These are phyloP conservation scores for Eucalyptus decipiens DNA, from an alignment of 345 rosid species.

Conservation along the genomic window DNA sequence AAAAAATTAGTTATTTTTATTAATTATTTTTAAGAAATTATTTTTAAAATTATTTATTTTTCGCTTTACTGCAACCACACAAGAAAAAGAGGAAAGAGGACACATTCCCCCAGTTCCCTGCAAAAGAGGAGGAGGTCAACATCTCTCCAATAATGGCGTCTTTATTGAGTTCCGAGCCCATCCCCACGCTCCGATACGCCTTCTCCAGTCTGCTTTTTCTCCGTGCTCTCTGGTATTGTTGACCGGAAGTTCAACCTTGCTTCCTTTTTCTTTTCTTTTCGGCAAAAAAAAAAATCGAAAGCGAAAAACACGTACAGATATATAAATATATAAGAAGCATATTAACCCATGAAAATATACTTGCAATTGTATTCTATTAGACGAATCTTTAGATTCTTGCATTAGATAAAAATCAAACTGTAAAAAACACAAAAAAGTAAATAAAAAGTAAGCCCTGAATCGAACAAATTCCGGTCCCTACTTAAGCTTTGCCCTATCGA, in stretches of 20 bases:
- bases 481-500: not conserved
- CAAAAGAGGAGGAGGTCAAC: not conserved
- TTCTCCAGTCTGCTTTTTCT: not conserved
- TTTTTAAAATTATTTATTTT: too few species aligned
- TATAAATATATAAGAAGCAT: not conserved
- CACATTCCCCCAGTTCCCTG: not conserved
- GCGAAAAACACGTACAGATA: not conserved
- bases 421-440: not conserved
- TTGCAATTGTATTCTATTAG: not conserved
- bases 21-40: too few species aligned
- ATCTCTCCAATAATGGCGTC: not conserved
- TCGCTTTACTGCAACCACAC: not conserved
- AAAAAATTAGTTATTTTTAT: too few species aligned
- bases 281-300: not conserved
- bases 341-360: not conserved
- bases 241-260: not conserved
- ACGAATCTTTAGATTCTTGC: not conserved
- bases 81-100: not conserved
- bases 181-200: not conserved
- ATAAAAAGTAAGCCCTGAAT: not conserved
- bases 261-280: not conserved
- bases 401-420: not conserved
- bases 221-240: not conserved
- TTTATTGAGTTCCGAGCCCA: not conserved
- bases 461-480: accelerated